A percentile compares a stretch with the other conserved stretches of the same genome.
phyloP scores from a whole-genome alignment of 2,329 filamentous ascomycete species.

The Apiospora aurea region DNA sequence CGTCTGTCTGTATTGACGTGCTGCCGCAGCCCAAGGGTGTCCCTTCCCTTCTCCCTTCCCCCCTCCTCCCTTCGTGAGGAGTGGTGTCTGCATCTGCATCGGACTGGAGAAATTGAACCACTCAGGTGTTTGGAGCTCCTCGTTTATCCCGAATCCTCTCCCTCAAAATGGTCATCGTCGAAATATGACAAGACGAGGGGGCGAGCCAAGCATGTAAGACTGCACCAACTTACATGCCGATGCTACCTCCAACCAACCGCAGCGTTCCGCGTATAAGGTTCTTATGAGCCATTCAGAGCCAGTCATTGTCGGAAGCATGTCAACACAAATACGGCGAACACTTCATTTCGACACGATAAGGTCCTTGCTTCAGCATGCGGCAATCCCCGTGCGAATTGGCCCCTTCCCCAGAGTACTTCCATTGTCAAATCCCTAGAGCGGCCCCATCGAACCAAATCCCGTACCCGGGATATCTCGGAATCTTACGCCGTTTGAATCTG shows the following conservation, averaged over 20 bases:
- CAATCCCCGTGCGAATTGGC: too few relatives aligned
- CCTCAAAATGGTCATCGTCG: too few relatives aligned
- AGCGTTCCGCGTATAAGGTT: too few relatives aligned
- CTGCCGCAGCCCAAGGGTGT: neutral
- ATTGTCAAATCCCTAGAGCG: neutral
- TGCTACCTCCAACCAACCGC: too few relatives aligned
- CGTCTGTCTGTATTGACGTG: neutral
- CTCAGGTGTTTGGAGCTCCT: neutral
- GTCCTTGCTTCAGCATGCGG: too few relatives aligned
- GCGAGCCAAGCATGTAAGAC: too few relatives aligned
- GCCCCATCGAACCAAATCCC: neutral
- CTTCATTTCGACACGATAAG: too few relatives aligned
- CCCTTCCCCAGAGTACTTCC: neutral
- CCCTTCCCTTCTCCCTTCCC: neutral
- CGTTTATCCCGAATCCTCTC: neutral
- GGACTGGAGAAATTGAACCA: neutral
- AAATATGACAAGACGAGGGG: too few relatives aligned
- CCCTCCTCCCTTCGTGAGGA: neutral
- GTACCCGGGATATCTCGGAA: neutral
- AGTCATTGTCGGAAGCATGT: too few relatives aligned
- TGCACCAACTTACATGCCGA: too few relatives aligned
- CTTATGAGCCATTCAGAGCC: too few relatives aligned
- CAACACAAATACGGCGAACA: too few relatives aligned
- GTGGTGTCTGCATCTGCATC: neutral
- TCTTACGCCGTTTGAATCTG: neutral